Evolutionary conservation across 176 grass and related monocot genomes (phyloP), one percentile per base, ranked within the genome.

Genomic region (Rhynchospora breviuscula): DNA sequence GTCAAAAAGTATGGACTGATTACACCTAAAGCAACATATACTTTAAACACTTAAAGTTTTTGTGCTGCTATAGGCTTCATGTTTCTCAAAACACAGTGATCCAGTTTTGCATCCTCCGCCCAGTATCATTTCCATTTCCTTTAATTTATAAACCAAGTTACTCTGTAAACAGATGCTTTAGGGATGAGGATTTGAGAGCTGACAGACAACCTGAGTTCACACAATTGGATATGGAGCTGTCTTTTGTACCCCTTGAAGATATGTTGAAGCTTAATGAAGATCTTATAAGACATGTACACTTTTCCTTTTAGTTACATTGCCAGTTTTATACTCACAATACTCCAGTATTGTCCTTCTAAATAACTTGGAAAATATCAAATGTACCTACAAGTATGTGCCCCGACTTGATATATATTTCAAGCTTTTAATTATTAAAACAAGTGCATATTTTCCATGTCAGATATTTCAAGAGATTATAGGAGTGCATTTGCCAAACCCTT

Each of bases 201-300:
- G 95, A 98, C 48, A 98, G 95, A 72, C 92, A 98, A 56, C 95
- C 95, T 21, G 95, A 98, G 78, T 98, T 98, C 67, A 98, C 96
- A 45, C 93, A 98, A 84, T 90, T 98, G 52, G 96, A 98, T 93
- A 98, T 98, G 96, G 96, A 98, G 83, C 84, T 98, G 77, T 87
- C 93, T 84, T 98, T 95, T 83, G 91, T 91, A 78, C 89, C 96
- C 76, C 86, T 95, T 87, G 96, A 98, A 59, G 93, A 91, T 84
- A 95, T 95, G 93, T 81, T 99, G 89, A 95, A 82, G 63, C 87
- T 99, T 81, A 95, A 99, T 63, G 96, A 99, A 84, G 90, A 99
- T 84, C 85, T 99, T 43, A 95, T 99, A 76, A 93, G 89, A 95
- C 89, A 92, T 93, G 96, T 99, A 85, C 83, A 81, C 84, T 9